Evolutionary conservation across 164 flowering plant genomes (phyloP).

Genomic region (Vitis rupestris): DNA sequence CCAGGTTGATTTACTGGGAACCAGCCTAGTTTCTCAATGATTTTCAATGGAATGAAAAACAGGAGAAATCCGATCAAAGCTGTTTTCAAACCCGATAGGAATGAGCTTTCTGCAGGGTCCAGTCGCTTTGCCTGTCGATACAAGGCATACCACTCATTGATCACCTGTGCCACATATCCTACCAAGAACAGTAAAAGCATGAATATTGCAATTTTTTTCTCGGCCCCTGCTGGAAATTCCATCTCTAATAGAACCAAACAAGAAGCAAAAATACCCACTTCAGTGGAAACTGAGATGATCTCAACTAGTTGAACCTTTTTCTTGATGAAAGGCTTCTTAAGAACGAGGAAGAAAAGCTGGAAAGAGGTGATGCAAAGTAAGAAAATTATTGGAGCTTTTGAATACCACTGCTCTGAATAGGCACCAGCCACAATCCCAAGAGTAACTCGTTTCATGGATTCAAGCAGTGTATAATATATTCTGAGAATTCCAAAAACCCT

Average conservation of each 20-base stretch:
- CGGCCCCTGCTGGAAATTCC: constrained; percentile 34
- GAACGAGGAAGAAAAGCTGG: constrained; percentile 85
- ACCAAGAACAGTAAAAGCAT: constrained; percentile 63
- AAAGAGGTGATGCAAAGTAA: constrained; percentile 65
- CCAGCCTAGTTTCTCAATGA: constrained; percentile 32
- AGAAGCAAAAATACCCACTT: constrained; percentile 59
- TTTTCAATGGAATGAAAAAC: constrained; percentile 45
- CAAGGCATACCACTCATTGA: constrained; percentile 69
- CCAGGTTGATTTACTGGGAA: constrained; percentile 13
- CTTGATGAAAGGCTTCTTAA: constrained; percentile 95
- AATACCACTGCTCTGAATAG: constrained; percentile 34
- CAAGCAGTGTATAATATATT: constrained; percentile 81
- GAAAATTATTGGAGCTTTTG: constrained; percentile 48
- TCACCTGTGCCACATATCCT: constrained; percentile 51
- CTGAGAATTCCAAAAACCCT: constrained; percentile 86
- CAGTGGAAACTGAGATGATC: constrained; percentile 62
- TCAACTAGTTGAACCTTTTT: constrained; percentile 86
- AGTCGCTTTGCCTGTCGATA: constrained; percentile 46
- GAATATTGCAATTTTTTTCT: constrained; percentile 53
- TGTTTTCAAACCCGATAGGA: constrained; percentile 52
- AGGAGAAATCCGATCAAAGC: constrained; percentile 53
- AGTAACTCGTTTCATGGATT: constrained; percentile 52
- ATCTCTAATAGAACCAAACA: constrained; percentile 47
- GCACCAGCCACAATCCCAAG: constrained; percentile 73
- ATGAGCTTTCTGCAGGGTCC: constrained; percentile 38